Conservation (phyloP, 2,329 filamentous ascomycete genomes). For the Exophiala sp. region DNA sequence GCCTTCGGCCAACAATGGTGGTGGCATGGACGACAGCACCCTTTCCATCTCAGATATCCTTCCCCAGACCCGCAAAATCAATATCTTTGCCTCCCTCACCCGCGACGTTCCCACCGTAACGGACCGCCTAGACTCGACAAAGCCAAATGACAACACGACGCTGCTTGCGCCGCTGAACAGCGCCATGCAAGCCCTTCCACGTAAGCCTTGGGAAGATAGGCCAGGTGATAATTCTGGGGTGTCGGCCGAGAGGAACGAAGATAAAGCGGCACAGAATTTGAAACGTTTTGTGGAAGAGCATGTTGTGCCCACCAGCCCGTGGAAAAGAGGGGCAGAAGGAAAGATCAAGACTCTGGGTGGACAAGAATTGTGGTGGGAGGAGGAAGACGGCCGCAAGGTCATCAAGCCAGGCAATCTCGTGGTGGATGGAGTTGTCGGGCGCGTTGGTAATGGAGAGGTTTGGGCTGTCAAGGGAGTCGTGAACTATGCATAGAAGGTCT, state of each 20-base stretch:
- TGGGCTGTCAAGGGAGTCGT: conserved; percentile 65
- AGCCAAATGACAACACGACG: conserved; percentile 64
- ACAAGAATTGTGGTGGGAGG: conserved; percentile 76
- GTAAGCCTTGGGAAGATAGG: conserved; percentile 72
- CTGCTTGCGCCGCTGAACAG: conserved; percentile 83
- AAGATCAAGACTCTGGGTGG: conserved; percentile 64
- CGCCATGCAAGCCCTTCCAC: conserved; percentile 67
- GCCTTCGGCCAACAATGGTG: background rate
- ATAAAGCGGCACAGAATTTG: conserved; percentile 71
- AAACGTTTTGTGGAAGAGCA: conserved; percentile 79
- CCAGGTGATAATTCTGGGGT: conserved; percentile 23
- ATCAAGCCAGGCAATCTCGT: conserved; percentile 66
- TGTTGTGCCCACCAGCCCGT: conserved; percentile 68
- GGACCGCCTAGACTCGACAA: conserved; percentile 55
- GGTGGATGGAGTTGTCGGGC: conserved; percentile 65
- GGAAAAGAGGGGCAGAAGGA: conserved; percentile 57
- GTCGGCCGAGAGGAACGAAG: conserved; percentile 58
- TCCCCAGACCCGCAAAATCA: conserved; percentile 68
- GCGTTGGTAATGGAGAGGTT: conserved; percentile 82
- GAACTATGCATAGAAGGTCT: conserved; percentile 46
- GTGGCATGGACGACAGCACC: conserved; percentile 34
- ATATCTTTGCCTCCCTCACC: conserved; percentile 75
- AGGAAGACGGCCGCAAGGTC: conserved; percentile 55
- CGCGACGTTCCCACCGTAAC: conserved; percentile 67
- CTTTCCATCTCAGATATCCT: conserved; percentile 80